Percentiles rank a stretch among this genome's conserved stretches.
Evolutionary conservation across 805 yeast species (phyloP).

Genomic region (Kluyveromyces lactis): DNA sequence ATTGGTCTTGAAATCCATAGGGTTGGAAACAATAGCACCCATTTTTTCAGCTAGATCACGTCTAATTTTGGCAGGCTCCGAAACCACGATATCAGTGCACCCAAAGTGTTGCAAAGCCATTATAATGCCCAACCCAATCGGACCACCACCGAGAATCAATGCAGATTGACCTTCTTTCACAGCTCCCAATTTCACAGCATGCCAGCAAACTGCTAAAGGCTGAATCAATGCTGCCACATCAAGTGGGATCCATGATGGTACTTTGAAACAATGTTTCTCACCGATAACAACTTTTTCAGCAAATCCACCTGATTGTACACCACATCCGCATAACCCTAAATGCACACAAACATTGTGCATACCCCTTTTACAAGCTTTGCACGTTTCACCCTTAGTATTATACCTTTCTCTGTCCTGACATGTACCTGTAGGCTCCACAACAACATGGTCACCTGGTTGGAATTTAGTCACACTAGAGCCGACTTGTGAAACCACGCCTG

Average conservation of each 20-base stretch:
- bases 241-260: constrained; percentile 37
- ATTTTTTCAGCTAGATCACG: constrained; percentile 40
- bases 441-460: constrained; percentile 49
- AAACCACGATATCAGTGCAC: constrained; percentile 38
- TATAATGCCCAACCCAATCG: constrained; percentile 51
- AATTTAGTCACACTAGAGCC: constrained; percentile 39
- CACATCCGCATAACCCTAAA: constrained; percentile 45
- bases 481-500: constrained; percentile 37
- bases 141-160: constrained; percentile 52
- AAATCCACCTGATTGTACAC: constrained; percentile 48
- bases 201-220: constrained; percentile 51
- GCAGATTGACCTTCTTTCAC: constrained; percentile 39
- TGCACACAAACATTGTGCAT: constrained; percentile 43
- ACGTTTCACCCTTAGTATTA: constrained; percentile 23
- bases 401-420: constrained; percentile 41
- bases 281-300: constrained; percentile 40
- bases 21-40: constrained; percentile 44
- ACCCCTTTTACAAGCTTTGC: constrained; percentile 44
- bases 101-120: constrained; percentile 47
- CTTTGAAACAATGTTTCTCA: constrained; percentile 31
- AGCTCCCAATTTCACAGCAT: constrained; percentile 41
- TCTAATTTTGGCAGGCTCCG: constrained; percentile 43
- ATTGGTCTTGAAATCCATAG: constrained; percentile 27
- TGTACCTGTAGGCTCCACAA: constrained; percentile 53
- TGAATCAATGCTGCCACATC: constrained; percentile 51